phyloP scores from a whole-genome alignment of 257 asterid genomes.

The Eucommia ulmoides region DNA sequence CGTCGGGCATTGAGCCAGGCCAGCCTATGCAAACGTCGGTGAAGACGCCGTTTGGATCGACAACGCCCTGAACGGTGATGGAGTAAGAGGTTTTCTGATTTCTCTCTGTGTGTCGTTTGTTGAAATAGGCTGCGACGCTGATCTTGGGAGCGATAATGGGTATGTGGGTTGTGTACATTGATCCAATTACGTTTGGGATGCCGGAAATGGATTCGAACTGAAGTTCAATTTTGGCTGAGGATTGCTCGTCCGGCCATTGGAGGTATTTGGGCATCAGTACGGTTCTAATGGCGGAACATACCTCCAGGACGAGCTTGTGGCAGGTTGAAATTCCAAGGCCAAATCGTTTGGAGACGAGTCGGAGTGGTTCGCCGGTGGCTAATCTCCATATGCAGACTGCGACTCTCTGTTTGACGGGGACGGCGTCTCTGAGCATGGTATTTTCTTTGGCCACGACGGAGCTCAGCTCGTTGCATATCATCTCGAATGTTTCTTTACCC shows the following conservation, averaged over 20 bases:
- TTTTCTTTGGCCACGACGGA: slow-evolving; percentile 78
- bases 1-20: slow-evolving; percentile 90
- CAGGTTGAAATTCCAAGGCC: slow-evolving; percentile 92
- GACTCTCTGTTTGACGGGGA: slow-evolving; percentile 80
- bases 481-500: slow-evolving; percentile 82
- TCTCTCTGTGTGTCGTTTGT: slow-evolving; percentile 68
- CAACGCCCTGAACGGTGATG: slow-evolving; percentile 75
- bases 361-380: slow-evolving; percentile 92
- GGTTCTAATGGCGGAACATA: slow-evolving; percentile 70
- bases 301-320: slow-evolving; percentile 88
- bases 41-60: slow-evolving; percentile 44
- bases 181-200: slow-evolving; percentile 43
- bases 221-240: slow-evolving; percentile 27
- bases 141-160: slow-evolving; percentile 73
- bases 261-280: slow-evolving; percentile 83
- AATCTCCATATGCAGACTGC: slow-evolving; percentile 97
- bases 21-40: slow-evolving; percentile 78
- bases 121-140: slow-evolving; percentile 43
- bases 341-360: slow-evolving; percentile 77
- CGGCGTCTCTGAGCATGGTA: slow-evolving; percentile 82
- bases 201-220: slow-evolving; percentile 48
- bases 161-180: slow-evolving; percentile 64
- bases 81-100: slow-evolving; percentile 70
- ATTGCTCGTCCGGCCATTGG: slow-evolving; percentile 68
- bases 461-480: slow-evolving; percentile 67